Conservation (phyloP, 306 rosid species). For the Benincasa hispida region DNA sequence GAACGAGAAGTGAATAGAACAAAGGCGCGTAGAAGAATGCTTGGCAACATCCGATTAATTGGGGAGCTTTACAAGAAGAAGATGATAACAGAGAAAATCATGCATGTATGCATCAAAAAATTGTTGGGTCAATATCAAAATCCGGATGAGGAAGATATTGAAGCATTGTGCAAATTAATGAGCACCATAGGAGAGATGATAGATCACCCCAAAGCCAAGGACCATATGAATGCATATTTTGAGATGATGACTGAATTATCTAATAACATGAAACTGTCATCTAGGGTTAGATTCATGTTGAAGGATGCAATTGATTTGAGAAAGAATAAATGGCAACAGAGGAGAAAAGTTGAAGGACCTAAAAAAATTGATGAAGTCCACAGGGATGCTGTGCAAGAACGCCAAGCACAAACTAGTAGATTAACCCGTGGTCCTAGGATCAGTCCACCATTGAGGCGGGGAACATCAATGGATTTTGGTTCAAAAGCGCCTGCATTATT, state of each 20-base stretch:
- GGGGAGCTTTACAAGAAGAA: conserved; percentile 91
- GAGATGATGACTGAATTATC: conserved; percentile 51
- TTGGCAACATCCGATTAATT: conserved; percentile 89
- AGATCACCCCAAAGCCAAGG: conserved; percentile 86
- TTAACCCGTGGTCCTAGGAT: conserved; percentile 49
- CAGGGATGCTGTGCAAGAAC: conserved; percentile 89
- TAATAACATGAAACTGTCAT: conserved; percentile 66
- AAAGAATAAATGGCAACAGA: conserved; percentile 83
- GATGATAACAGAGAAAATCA: conserved; percentile 92
- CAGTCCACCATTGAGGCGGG: conserved; percentile 50
- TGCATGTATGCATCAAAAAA: conserved; percentile 78
- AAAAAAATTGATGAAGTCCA: conserved; percentile 94
- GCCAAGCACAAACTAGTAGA: conserved; percentile 82
- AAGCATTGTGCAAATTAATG: conserved; percentile 90
- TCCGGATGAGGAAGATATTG: conserved; percentile 92
- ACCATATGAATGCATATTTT: conserved; percentile 74
- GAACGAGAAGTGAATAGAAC: conserved; percentile 67
- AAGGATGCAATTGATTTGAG: conserved; percentile 77
- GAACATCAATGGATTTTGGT: conserved; percentile 41
- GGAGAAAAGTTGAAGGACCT: conserved; percentile 94
- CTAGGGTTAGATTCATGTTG: conserved; percentile 95
- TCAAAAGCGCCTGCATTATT: conserved; percentile 36
- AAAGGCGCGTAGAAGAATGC: conserved; percentile 84
- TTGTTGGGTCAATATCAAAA: conserved; percentile 62
- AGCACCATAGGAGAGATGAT: conserved; percentile 94